Percentiles rank a stretch among this genome's conserved stretches.
Evolutionary conservation across 2,329 filamentous ascomycete genomes (phyloP).

Genomic region (Pseudogymnoascus sp.): DNA sequence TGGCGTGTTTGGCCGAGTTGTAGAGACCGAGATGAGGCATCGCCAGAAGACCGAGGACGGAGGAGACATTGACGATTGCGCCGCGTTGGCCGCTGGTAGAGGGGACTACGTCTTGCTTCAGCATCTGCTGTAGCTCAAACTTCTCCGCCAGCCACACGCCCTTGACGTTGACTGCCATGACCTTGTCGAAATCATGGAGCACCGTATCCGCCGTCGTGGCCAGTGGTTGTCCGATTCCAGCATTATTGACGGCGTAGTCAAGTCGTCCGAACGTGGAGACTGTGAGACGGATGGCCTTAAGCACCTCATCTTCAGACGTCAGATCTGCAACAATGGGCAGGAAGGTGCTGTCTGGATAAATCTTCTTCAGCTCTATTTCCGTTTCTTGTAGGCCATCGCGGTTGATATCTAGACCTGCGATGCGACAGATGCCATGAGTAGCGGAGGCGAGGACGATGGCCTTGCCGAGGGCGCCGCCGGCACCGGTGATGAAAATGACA

Average conservation of each 20-base stretch:
- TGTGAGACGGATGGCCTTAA: conserved; percentile 17
- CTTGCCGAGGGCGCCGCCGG: conserved; percentile 8
- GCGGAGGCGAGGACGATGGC: conserved; percentile 9
- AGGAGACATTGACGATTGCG: conserved; percentile 26
- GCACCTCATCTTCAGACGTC: no score
- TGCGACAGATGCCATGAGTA: conserved; percentile 7
- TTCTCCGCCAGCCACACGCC: conserved; percentile 30
- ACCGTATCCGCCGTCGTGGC: conserved; percentile 20
- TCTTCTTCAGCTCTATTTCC: background rate
- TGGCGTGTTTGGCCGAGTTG: conserved; percentile 23
- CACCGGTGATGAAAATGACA: conserved; percentile 10
- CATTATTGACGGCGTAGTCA: conserved; percentile 47
- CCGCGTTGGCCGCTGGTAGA: conserved; percentile 17
- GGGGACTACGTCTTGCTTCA: conserved; percentile 17
- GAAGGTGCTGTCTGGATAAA: background rate
- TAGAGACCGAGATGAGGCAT: conserved; percentile 11
- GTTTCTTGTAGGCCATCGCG: background rate
- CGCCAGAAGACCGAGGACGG: conserved; percentile 19
- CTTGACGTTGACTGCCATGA: conserved; percentile 29
- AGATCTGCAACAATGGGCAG: no score
- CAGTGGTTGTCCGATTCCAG: conserved; percentile 20
- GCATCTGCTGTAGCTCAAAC: conserved; percentile 26
- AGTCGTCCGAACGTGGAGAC: conserved; percentile 43
- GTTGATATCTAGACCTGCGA: conserved; percentile 10
- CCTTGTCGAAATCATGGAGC: conserved; percentile 18